phyloP scores from a whole-genome alignment of 257 asterid species.

The Marsdenia floribunda region DNA sequence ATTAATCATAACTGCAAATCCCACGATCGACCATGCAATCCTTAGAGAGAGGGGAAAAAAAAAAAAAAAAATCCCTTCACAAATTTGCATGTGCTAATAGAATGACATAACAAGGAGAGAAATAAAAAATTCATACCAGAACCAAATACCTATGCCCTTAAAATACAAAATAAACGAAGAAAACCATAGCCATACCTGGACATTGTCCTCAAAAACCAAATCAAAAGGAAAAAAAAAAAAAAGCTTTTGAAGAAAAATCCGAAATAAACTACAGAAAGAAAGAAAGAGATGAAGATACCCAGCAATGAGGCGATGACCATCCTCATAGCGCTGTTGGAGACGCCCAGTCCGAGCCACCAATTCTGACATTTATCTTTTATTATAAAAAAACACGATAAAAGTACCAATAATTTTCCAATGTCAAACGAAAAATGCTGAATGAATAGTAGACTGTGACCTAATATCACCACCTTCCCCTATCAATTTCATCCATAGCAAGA shows the following conservation, averaged over 20 bases:
- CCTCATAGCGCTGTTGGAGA: slow-evolving; percentile 83
- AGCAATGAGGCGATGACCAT: slow-evolving; percentile 81
- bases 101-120: not conserved
- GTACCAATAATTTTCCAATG: not conserved
- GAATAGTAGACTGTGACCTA: not conserved
- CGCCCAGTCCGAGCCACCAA: slow-evolving; percentile 94
- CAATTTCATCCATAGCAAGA: slow-evolving; percentile 2
- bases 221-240: not conserved
- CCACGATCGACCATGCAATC: not conserved
- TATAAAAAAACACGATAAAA: not conserved
- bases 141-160: not conserved
- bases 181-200: not conserved
- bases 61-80: not conserved
- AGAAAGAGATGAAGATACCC: slow-evolving; percentile 34
- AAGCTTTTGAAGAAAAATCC: not conserved
- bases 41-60: too few relatives aligned
- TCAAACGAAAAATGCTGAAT: slow-evolving; percentile 9
- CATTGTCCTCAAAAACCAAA: slow-evolving; percentile 1
- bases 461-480: slow-evolving; percentile 9
- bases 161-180: not conserved
- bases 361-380: slow-evolving; percentile 63
- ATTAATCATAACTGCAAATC: not conserved
- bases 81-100: not conserved
- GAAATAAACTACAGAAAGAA: not conserved
- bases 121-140: not conserved